Percentiles rank a stretch among this genome's conserved stretches.
Conservation (phyloP, 352 stramenopile species). For the Globisporangium lucens region DNA sequence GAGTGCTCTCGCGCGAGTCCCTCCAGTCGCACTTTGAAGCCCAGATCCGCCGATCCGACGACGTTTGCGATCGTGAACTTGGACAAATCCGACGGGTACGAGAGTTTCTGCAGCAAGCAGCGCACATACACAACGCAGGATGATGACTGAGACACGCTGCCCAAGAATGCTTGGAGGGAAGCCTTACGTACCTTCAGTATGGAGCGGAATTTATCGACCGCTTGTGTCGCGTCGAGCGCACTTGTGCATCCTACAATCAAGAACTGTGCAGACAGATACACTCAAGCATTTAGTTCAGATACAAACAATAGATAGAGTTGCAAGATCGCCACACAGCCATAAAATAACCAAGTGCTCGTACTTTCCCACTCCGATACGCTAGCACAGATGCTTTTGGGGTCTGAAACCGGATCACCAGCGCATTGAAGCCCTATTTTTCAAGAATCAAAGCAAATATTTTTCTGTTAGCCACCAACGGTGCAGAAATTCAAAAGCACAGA, state of each 20-base stretch:
- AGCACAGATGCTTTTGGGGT: conserved; percentile 52
- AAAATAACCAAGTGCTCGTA: conserved; percentile 7
- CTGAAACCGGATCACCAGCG: conserved; percentile 63
- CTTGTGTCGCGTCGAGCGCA: conserved; percentile 32
- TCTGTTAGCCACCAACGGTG: not conserved
- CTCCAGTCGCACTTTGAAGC: conserved; percentile 78
- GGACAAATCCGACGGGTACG: conserved; percentile 39
- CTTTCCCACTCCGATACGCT: conserved; percentile 67
- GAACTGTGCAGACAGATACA: conserved; percentile 32
- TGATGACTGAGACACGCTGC: not conserved
- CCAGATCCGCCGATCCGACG: conserved; percentile 90
- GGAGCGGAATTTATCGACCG: conserved; percentile 50
- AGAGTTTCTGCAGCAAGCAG: conserved; percentile 44
- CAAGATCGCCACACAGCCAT: not conserved
- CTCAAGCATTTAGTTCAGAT: not conserved
- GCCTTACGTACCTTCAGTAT: conserved; percentile 47
- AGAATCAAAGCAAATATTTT: not conserved
- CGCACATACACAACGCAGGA: not conserved
- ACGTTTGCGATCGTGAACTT: conserved; percentile 80
- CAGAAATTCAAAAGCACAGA: not conserved
- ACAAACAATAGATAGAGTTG: not conserved
- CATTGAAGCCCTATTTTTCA: conserved; percentile 49
- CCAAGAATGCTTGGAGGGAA: not conserved
- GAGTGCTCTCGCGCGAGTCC: conserved; percentile 54
- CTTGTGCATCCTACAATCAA: conserved; percentile 54